Evolutionary conservation across 2,329 filamentous ascomycete genomes (phyloP).

Genomic region (Aspergillus brasiliensis): DNA sequence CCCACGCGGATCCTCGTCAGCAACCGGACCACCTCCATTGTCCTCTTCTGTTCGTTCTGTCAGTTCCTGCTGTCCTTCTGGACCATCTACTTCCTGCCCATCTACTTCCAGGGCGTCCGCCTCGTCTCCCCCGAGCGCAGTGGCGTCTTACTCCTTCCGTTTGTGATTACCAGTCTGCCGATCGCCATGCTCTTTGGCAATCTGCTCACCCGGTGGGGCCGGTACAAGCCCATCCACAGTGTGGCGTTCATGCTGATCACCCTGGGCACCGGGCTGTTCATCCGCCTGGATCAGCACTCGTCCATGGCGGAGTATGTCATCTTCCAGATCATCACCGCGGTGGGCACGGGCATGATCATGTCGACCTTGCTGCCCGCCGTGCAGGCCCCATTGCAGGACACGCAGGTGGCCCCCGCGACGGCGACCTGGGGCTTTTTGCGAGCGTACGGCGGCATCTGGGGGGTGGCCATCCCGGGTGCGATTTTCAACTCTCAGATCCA

Average conservation of each 20-base stretch:
- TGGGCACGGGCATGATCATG: slow-evolving; percentile 30
- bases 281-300: slow-evolving; percentile 25
- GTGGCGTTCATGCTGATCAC: slow-evolving; percentile 28
- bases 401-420: slow-evolving; percentile 29
- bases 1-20: slow-evolving; percentile 45
- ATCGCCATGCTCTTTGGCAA: slow-evolving; percentile 31
- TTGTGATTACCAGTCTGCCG: slow-evolving; percentile 22
- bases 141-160: slow-evolving; percentile 33
- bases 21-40: slow-evolving; percentile 38
- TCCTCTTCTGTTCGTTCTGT: slow-evolving; percentile 10
- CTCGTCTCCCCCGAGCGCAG: slow-evolving; percentile 34
- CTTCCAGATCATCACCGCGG: slow-evolving; percentile 30
- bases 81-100: slow-evolving; percentile 39
- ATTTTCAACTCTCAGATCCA: slow-evolving; percentile 32
- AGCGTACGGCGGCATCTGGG: slow-evolving; percentile 36
- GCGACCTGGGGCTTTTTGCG: slow-evolving; percentile 34
- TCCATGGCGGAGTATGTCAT: slow-evolving; percentile 27
- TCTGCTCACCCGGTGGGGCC: slow-evolving; percentile 34
- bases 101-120: slow-evolving; percentile 51
- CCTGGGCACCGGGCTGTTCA: slow-evolving; percentile 31
- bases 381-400: slow-evolving; percentile 29
- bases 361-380: slow-evolving; percentile 31
- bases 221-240: slow-evolving; percentile 34
- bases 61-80: slow-evolving; percentile 12
- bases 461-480: slow-evolving; percentile 29